Base-by-base conservation (phyloP, 768 basidiomycete genomes). In the Artomyces pyxidatus region DNA sequence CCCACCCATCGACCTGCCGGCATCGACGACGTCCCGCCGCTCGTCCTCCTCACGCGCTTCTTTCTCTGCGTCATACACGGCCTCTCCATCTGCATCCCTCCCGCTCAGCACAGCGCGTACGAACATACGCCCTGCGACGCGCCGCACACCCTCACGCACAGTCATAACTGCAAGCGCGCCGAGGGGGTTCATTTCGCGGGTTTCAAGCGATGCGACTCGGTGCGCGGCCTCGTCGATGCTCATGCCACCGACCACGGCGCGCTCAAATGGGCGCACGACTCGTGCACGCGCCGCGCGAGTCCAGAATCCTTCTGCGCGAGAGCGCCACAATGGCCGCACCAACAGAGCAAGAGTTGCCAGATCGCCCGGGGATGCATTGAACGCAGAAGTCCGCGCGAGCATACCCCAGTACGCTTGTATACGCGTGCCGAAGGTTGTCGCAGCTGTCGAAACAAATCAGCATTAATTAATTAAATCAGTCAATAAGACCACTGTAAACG, bases 1-100 rank as follows among this genome's bases (percentile, higher is more conserved):
- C 1, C 84, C 85, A 3, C 85, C 83, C 6, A 89, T 73, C 47
- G 80, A 77, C 40, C 71, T 71, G 19, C 83, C 81, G 22, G 78
- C 77, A 6, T 76, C 75, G 32, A 87, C 62, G 0, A 80, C 80
- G 27, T 63, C 66, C 45, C 65, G 62, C 62, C 74, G 70, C 53
- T 73, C 73, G 32, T 65, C 63, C 14, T 69, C 65, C 25, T 70
- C 66, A 53, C 51, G 59, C 52, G 29, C 61, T 52, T 55, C 58
- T 50, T 60, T 56, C 43, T 64, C 60, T n/a, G 69, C 63, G 26
- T 62, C 56, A 42, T 63, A 58, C 41, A 46, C 40, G 38, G 40
- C 51, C n/a, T 54, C 41, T 10, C 48, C 51, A 17, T 26, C 21
- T 26, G 48, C 53, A 27, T 61, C 55, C 16, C 50, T 42, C 11